Base-by-base conservation (phyloP, 169 alveolate species). In the Eimeria necatrix region DNA sequence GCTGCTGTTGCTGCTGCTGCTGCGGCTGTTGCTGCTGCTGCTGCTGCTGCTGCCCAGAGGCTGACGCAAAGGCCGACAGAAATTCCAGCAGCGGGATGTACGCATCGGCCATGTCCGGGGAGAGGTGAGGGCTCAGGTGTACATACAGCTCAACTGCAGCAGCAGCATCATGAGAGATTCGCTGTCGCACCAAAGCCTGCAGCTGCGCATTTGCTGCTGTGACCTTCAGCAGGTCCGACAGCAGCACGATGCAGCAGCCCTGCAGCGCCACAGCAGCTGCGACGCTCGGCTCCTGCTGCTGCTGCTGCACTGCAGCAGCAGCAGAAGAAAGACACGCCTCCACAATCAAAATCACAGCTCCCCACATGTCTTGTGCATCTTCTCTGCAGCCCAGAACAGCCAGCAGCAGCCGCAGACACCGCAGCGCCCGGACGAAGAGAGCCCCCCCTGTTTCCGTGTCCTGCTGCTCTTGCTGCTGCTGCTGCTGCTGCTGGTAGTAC, bases 401-500 rank as follows among this genome's bases (percentile, higher is more conserved):
- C 56, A 91, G 90, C 49, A 91, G 90, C 70, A 91, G 70, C 24
- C 95, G 78, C 70, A 91, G 61, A 74, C 95, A 91, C 48, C 95
- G 84, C 7, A 91, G 56, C 22, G 91, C 81, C 4, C 71, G 80
- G 41, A 74, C 95, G n/a, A 46, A 59, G 49, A 91, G 90, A 3
- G 49, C 89, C n/a, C 90, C 90, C 14, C 85, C 95, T 51, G 84
- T 91, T 41, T 41, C 71, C 48, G 9, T 18, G 7, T 56, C 70
- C 46, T 64, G 91, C 70, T 73, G 90, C 90, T 91, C 73, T 90
- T 73, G 95, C 61, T 68, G 95, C 56, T 91, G 90, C 95, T 61
- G 84, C 76, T 83, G 81, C 74, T 91, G 84, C 78, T 68, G 88
- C 24, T 89, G 71, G 59, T 49, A 49, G 49, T 68, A 26, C 88